Percentiles rank a stretch among this genome's conserved stretches.
Conservation (phyloP, 371 early-diverging fungal species). For the Mucor irregularis region DNA sequence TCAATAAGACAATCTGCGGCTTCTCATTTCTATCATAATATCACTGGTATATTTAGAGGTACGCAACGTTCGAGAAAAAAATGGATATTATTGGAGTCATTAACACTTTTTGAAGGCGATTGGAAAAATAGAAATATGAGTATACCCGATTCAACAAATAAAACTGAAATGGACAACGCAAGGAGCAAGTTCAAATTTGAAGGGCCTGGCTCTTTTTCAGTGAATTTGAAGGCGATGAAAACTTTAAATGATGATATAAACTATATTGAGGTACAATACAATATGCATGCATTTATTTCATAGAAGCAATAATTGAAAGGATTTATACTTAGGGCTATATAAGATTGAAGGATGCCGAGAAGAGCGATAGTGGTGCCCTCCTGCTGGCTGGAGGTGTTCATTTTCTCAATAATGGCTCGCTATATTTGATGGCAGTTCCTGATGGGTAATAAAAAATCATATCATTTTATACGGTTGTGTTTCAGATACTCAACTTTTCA, state of each 20-base stretch:
- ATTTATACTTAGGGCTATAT: constrained; percentile 44
- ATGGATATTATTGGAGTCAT: too few species aligned
- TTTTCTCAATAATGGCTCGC: constrained; percentile 55
- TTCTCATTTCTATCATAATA: constrained; percentile 59
- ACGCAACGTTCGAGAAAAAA: constrained; percentile 11
- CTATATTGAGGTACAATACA: constrained; percentile 52
- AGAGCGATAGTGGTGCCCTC: constrained; percentile 54
- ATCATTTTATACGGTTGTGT: too few species aligned
- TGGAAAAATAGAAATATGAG: constrained; percentile 40
- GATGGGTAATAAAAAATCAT: constrained; percentile 57
- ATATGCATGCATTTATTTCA: too few species aligned
- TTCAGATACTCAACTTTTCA: neutral
- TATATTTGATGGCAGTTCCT: constrained; percentile 58
- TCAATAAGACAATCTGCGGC: constrained; percentile 22
- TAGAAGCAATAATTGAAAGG: neutral
- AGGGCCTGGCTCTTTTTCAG: constrained; percentile 40
- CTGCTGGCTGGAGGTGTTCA: constrained; percentile 60
- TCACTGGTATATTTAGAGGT: constrained; percentile 68
- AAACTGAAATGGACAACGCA: constrained; percentile 34
- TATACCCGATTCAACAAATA: constrained; percentile 23
- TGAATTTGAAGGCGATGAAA: constrained; percentile 49
- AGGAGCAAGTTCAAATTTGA: constrained; percentile 37
- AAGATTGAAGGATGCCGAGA: constrained; percentile 53
- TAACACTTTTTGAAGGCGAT: constrained; percentile 29
- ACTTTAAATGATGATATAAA: constrained; percentile 51